These are phyloP conservation scores for Barbarea vulgaris DNA, from an alignment of 345 rosid species.

Conservation along the genomic window DNA sequence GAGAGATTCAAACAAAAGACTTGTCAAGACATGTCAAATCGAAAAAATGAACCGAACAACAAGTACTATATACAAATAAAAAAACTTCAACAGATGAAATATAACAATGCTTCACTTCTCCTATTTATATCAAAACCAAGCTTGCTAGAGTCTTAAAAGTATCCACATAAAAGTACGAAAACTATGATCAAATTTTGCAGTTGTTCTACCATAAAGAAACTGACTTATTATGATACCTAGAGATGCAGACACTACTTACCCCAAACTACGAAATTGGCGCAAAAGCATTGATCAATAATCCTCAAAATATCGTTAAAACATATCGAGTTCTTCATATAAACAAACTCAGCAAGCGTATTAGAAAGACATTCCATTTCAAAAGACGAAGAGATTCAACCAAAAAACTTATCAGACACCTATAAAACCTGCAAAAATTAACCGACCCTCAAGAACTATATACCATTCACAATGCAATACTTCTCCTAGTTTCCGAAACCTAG, in stretches of 20 bases:
- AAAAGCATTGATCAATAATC: background rate
- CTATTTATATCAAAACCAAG: too few species aligned
- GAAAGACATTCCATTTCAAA: too few species aligned
- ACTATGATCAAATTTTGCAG: too few species aligned
- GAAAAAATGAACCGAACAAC: too few species aligned
- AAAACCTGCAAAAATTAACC: background rate
- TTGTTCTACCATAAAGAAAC: too few species aligned
- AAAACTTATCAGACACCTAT: background rate
- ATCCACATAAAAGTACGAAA: too few species aligned
- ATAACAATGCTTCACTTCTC: background rate
- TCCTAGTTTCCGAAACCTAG: background rate
- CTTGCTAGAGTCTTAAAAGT: too few species aligned
- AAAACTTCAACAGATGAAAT: background rate
- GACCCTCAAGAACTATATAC: background rate
- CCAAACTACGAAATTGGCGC: slow-evolving; percentile 57
- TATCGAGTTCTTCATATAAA: background rate
- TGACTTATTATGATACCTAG: background rate
- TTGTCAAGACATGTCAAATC: background rate
- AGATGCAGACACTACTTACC: slow-evolving; percentile 34
- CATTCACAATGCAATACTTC: background rate
- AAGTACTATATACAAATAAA: background rate
- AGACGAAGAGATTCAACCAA: background rate
- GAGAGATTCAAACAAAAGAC: slow-evolving; percentile 12
- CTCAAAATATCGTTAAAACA: background rate
- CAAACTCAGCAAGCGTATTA: too few species aligned